Conservation (phyloP, 1,284 basidiomycete species). For the Psilocybe mexicana region DNA sequence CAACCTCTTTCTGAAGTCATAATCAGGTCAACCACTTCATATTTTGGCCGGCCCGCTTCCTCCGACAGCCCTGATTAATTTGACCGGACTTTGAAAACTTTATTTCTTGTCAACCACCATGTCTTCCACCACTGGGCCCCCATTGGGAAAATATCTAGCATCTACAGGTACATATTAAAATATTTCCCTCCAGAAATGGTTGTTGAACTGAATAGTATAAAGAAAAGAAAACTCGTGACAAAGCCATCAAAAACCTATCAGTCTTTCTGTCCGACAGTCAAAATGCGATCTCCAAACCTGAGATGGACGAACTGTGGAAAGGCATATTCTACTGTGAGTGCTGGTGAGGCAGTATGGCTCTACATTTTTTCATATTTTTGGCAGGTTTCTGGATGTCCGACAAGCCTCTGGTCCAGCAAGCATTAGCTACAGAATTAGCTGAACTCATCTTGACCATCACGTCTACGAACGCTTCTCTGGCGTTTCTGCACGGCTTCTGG, state of each 20-base stretch:
- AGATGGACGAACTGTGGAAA: conserved; percentile 96
- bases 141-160: conserved; percentile 87
- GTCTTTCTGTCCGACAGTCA: conserved; percentile 72
- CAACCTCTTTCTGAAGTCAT: not conserved
- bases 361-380: conserved; percentile 1
- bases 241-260: conserved; percentile 79
- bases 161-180: conserved; percentile 69
- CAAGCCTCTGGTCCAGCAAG: conserved; percentile 95
- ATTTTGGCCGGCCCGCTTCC: not conserved
- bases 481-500: conserved; percentile 91
- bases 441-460: conserved; percentile 77
- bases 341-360: not conserved
- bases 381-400: conserved; percentile 99
- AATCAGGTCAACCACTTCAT: too few species aligned
- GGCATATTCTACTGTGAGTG: conserved; percentile 92
- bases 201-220: conserved; percentile 25
- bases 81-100: conserved; percentile 31
- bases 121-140: conserved; percentile 45
- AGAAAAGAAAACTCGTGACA: conserved; percentile 90
- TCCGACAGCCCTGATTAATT: conserved; percentile 7
- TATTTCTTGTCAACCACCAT: conserved; percentile 13
- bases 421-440: conserved; percentile 83
- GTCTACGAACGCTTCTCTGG: conserved; percentile 59
- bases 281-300: conserved; percentile 61
- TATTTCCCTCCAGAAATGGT: not conserved